Evolutionary conservation across 2,329 filamentous ascomycete genomes (phyloP).

Genomic region (Colletotrichum theobromicola): DNA sequence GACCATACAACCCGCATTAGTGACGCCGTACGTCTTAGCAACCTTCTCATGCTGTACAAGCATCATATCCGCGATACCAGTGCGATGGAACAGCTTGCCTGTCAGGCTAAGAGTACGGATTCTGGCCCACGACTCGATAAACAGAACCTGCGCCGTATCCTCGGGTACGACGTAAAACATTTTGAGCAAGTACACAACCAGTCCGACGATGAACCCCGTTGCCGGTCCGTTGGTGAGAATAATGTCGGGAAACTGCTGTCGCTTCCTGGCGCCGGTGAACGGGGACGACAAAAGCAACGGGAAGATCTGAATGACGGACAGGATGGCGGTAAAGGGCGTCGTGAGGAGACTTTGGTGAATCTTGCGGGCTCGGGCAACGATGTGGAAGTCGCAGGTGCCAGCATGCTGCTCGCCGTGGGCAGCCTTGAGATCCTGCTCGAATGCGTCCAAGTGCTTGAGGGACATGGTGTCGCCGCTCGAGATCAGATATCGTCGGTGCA

Average conservation of each 20-base stretch:
- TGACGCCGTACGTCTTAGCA: constrained; percentile 48
- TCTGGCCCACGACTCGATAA: constrained; percentile 92
- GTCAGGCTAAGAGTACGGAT: constrained; percentile 84
- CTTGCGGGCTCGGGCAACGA: constrained; percentile 76
- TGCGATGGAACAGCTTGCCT: constrained; percentile 73
- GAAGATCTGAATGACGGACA: constrained; percentile 69
- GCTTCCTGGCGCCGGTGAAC: constrained; percentile 21
- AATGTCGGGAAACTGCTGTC: constrained; percentile 66
- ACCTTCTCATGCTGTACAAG: constrained; percentile 81
- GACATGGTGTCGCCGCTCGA: constrained; percentile 80
- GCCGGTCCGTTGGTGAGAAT: constrained; percentile 90
- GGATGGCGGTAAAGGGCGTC: constrained; percentile 71
- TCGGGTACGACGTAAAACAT: constrained; percentile 48
- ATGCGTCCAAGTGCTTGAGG: constrained; percentile 67
- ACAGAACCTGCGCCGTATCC: constrained; percentile 74
- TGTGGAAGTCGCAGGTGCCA: constrained; percentile 67
- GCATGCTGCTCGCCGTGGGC: constrained; percentile 24
- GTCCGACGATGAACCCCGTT: constrained; percentile 78
- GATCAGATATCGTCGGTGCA: constrained; percentile 83
- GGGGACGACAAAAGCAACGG: constrained; percentile 53
- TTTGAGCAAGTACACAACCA: constrained; percentile 55
- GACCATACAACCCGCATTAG: constrained; percentile 44
- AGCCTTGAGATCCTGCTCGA: constrained; percentile 38
- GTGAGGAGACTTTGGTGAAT: constrained; percentile 84
- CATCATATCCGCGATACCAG: constrained; percentile 74